Percentiles rank a stretch among this genome's conserved stretches.
Evolutionary conservation across 164 flowering plant species (phyloP).

Genomic region (Liquidambar formosana): DNA sequence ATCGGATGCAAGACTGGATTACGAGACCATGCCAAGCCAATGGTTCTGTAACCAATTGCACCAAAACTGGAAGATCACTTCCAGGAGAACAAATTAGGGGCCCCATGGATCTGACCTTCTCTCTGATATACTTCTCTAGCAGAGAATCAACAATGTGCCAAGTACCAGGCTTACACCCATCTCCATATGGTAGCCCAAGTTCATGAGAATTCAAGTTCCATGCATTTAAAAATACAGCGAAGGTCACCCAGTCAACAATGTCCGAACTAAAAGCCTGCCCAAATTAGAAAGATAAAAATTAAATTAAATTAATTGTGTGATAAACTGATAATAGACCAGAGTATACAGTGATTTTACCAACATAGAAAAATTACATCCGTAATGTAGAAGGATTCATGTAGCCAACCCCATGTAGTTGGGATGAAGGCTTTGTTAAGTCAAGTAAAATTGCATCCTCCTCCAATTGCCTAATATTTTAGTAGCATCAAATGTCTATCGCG

Average conservation of each 20-base stretch:
- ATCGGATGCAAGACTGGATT: constrained; percentile 66
- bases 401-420: too few species aligned
- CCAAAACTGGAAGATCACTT: constrained; percentile 39
- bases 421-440: too few species aligned
- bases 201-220: constrained; percentile 61
- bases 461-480: background rate
- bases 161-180: constrained; percentile 19
- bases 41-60: constrained; percentile 76
- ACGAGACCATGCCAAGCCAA: constrained; percentile 83
- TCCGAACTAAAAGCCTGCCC: constrained; percentile 53
- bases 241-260: constrained; percentile 73
- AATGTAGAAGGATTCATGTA: too few species aligned
- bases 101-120: constrained; percentile 36
- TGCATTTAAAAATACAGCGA: constrained; percentile 78
- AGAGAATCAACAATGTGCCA: constrained; percentile 56
- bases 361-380: too few species aligned
- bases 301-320: too few species aligned
- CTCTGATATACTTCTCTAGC: constrained; percentile 45
- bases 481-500: background rate
- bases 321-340: too few species aligned
- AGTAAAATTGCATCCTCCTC: background rate
- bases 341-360: too few species aligned
- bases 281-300: constrained; percentile 6
- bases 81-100: constrained; percentile 39
- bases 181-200: constrained; percentile 23